Conservation (phyloP, 2,329 filamentous ascomycete species). For the Sporothrix schenckii region DNA sequence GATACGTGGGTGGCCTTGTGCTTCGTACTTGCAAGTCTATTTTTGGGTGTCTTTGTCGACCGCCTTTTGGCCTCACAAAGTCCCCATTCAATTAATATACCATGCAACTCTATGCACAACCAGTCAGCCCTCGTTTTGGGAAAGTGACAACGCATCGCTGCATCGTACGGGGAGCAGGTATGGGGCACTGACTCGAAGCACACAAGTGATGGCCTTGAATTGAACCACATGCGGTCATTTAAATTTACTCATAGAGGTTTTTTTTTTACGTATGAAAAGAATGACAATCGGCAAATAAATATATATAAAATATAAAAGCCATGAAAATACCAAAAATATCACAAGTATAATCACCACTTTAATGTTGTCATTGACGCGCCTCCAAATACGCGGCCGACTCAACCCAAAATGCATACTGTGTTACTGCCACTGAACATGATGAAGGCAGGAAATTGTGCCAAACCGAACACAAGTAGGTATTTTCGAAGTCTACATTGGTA, state of each 20-base stretch:
- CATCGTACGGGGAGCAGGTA: neutral
- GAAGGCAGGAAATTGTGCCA: too few species aligned
- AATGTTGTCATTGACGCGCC: too few species aligned
- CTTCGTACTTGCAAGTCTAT: neutral
- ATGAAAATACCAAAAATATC: neutral
- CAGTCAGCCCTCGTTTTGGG: neutral
- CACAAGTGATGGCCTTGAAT: neutral
- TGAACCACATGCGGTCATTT: too few species aligned
- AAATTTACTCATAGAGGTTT: too few species aligned
- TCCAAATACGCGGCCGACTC: too few species aligned
- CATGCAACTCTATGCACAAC: neutral
- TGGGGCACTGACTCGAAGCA: neutral
- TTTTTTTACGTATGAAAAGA: neutral
- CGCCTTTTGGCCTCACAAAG: too few species aligned
- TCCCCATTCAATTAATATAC: neutral
- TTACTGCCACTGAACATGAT: too few species aligned
- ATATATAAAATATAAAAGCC: neutral
- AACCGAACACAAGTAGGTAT: too few species aligned
- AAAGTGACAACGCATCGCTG: slow-evolving; percentile 1
- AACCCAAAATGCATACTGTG: too few species aligned
- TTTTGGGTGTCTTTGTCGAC: neutral
- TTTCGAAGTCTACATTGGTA: too few species aligned
- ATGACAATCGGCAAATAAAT: too few species aligned
- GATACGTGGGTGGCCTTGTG: neutral
- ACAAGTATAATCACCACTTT: neutral